Evolutionary conservation across 805 yeast species (phyloP).

Genomic region (Sugiyamaella americana): DNA sequence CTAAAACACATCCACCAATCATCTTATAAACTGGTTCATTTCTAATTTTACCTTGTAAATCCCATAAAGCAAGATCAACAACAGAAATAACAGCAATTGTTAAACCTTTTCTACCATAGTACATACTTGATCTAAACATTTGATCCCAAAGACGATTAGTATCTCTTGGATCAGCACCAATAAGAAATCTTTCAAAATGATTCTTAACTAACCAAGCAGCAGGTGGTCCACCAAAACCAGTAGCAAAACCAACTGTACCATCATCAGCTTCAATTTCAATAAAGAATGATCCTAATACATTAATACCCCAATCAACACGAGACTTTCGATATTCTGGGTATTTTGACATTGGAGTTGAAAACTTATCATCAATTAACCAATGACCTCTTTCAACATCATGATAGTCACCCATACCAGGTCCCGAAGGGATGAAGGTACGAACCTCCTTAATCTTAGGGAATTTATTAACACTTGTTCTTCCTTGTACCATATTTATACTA

Average conservation of each 20-base stretch:
- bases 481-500: not conserved
- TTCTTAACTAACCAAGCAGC: constrained; percentile 44
- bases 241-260: constrained; percentile 46
- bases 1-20: constrained; percentile 47
- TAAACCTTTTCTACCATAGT: constrained; percentile 46
- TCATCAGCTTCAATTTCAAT: constrained; percentile 44
- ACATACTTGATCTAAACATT: constrained; percentile 45
- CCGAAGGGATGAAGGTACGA: constrained; percentile 39
- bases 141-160: constrained; percentile 43
- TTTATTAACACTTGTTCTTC: constrained; percentile 5
- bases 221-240: constrained; percentile 49
- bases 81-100: constrained; percentile 44
- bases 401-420: constrained; percentile 45
- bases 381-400: constrained; percentile 45
- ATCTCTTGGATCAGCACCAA: constrained; percentile 45
- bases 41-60: constrained; percentile 44
- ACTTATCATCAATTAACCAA: constrained; percentile 44
- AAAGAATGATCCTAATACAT: constrained; percentile 46
- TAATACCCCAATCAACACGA: constrained; percentile 46
- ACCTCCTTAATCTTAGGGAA: constrained; percentile 43
- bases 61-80: constrained; percentile 47
- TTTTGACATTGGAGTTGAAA: constrained; percentile 47
- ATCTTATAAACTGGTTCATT: constrained; percentile 47
- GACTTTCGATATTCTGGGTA: constrained; percentile 41
- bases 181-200: constrained; percentile 42